Conservation (phyloP, 148 eudicot species). For the Bassia scoparia region DNA sequence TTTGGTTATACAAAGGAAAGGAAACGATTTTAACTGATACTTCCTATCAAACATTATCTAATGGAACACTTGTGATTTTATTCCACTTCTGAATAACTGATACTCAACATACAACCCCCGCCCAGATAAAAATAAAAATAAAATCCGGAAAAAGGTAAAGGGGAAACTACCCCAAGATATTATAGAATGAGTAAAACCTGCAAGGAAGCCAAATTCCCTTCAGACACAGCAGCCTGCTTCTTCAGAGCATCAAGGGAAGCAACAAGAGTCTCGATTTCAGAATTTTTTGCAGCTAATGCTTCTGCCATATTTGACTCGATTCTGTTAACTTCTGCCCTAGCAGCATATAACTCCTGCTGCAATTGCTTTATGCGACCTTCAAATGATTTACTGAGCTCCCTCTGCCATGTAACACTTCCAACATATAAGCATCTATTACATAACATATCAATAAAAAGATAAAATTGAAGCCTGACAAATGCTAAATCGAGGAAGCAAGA, state of each 20-base stretch:
- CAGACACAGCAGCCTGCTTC: constrained; percentile 92
- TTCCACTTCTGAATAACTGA: no score
- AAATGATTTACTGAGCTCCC: constrained; percentile 82
- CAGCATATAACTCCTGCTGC: constrained; percentile 64
- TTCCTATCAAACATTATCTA: no score
- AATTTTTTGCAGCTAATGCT: constrained; percentile 89
- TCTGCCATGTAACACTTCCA: constrained; percentile 40
- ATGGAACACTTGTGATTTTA: no score
- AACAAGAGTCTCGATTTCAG: constrained; percentile 88
- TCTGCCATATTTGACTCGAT: constrained; percentile 83
- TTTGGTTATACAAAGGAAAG: no score
- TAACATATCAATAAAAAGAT: constrained; percentile 1
- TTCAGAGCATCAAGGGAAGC: constrained; percentile 76
- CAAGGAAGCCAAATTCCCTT: constrained; percentile 90
- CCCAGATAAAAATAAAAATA: no score
- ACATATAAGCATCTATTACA: constrained; percentile 11
- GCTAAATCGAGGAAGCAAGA: constrained; percentile 4
- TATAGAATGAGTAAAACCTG: constrained; percentile 50
- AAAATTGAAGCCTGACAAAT: constrained; percentile 7
- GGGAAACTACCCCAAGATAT: not conserved
- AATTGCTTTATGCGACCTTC: constrained; percentile 79
- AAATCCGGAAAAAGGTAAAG: not conserved
- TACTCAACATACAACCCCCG: no score
- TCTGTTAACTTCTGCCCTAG: constrained; percentile 66
- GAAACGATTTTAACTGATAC: no score